Evolutionary conservation across 1,284 basidiomycete species (phyloP), one percentile per base, ranked within the genome.

Genomic region (Austropuccinia psidii): DNA sequence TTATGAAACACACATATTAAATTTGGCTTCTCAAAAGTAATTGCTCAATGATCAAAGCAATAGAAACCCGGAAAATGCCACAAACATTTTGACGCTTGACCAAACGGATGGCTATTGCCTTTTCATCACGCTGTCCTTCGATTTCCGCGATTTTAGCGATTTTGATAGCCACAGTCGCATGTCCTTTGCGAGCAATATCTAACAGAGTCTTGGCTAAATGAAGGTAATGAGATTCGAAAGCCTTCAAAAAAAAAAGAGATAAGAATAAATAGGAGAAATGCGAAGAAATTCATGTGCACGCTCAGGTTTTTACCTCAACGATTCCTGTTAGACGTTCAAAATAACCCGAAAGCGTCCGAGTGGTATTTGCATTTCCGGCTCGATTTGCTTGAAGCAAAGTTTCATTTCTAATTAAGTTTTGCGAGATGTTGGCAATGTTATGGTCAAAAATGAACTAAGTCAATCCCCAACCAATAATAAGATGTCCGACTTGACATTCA

Each of bases 71-170:
- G 54, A 27, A 27, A 2, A 24, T 50, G 24, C 1, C 31, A 50
- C 41, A 6, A 21, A 73, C 70, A 43, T 73, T 73, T 64, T 73
- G 70, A 41, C 70, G 58, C 55, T 73, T 73, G 60, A 73, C 70
- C 41, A 73, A 73, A 37, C 60, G 58, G 37, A 73, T 73, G 24
- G 70, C 70, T 31, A 73, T 73, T 15, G 90, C 93, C 85, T 95
- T 96, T 82, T 98, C 92, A 79, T 98, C 96, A 80, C 93, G 91
- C 77, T 86, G 86, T 4, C 90, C 91, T 80, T 98, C 96, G 27
- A 92, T 85, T 80, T 98, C 94, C 45, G 92, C 89, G 74, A 98
- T 91, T 83, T 98, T 98, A 79, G 94, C 83, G 66, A 98, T 82
- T 78, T 90, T 90, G 64, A 98, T 93, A 11, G 98, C 86, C 19